phyloP scores from a whole-genome alignment of 306 rosid genomes.

The Pyrus pyrifolia region DNA sequence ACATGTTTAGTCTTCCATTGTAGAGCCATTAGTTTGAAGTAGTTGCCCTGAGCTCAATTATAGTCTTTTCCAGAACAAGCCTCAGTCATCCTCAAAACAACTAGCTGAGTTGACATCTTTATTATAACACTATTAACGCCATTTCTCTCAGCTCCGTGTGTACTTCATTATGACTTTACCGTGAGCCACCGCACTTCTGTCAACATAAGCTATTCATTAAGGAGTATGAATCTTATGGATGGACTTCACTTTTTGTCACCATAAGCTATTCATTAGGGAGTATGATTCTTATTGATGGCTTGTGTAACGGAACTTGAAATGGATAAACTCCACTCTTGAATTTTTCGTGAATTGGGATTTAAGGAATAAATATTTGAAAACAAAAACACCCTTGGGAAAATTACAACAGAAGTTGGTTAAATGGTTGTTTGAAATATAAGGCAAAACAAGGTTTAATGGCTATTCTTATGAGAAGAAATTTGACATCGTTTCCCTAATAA shows the following conservation, averaged over 20 bases:
- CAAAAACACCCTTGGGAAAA: too few species aligned
- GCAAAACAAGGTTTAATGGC: neutral
- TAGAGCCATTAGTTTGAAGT: too few species aligned
- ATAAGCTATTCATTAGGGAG: neutral
- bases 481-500: neutral
- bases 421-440: neutral
- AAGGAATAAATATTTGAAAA: neutral
- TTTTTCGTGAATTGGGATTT: neutral
- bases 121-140: neutral
- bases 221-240: neutral
- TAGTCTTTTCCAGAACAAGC: neutral
- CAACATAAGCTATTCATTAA: neutral
- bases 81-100: neutral
- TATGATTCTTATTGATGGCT: neutral
- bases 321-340: neutral
- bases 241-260: neutral
- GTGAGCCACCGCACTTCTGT: neutral
- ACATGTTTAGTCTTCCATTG: too few species aligned
- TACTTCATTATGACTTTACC: neutral
- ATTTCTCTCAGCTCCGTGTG: neutral
- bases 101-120: neutral
- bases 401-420: neutral
- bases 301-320: neutral
- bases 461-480: neutral
- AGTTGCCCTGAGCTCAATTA: neutral